phyloP scores from a whole-genome alignment of 257 asterid species.

The Avicennia marina region DNA sequence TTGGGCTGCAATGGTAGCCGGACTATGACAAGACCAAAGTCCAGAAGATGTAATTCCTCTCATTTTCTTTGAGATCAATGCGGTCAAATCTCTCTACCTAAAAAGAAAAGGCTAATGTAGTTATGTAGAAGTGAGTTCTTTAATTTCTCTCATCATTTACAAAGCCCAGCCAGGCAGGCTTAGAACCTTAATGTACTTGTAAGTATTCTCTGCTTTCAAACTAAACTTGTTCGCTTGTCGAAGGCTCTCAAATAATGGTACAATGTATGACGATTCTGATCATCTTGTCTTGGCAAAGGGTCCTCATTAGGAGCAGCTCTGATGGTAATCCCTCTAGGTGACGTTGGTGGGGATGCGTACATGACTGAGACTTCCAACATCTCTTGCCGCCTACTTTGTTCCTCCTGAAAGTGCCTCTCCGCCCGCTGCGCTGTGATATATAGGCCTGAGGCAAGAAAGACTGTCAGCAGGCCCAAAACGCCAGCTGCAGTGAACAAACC shows the following conservation, averaged over 20 bases:
- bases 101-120: no score
- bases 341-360: constrained; percentile 65
- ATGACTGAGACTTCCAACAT: constrained; percentile 44
- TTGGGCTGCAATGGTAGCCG: no score
- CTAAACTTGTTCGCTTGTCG: constrained; percentile 45
- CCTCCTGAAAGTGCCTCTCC: constrained; percentile 32
- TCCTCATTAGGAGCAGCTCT: constrained; percentile 40
- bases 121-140: no score
- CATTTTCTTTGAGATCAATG: no score
- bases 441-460: constrained; percentile 62
- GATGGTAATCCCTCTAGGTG: constrained; percentile 29
- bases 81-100: no score
- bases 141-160: no score
- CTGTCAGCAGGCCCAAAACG: constrained; percentile 56
- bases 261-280: constrained; percentile 32
- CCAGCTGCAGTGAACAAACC: constrained; percentile 89
- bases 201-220: constrained; percentile 26
- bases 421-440: constrained; percentile 59
- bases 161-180: no score
- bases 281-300: constrained; percentile 34
- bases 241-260: constrained; percentile 44
- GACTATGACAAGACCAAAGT: no score
- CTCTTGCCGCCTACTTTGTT: constrained; percentile 34
- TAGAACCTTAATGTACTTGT: no score
- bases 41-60: no score